Evolutionary conservation across 2,329 filamentous ascomycete genomes (phyloP).

Genomic region (Aspergillus pseudoterreus): DNA sequence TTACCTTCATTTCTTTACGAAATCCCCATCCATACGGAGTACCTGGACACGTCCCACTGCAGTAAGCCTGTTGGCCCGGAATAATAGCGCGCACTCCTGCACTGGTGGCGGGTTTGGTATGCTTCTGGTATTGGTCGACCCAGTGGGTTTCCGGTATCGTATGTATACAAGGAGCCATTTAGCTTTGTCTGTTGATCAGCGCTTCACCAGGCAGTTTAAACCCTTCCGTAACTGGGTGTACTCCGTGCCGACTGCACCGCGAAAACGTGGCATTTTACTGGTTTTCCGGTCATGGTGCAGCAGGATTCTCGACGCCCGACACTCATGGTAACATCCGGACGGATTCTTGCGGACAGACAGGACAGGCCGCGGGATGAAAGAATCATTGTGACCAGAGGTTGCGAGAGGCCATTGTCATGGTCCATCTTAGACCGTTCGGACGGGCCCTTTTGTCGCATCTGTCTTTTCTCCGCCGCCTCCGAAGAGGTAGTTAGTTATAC

Average conservation of each 20-base stretch:
- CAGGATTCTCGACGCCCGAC: conserved; percentile 6
- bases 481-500: too few species aligned
- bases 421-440: too few species aligned
- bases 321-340: conserved; percentile 7
- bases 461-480: too few species aligned
- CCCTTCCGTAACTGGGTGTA: conserved; percentile 2
- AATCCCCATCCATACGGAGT: too few species aligned
- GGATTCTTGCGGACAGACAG: conserved; percentile 12
- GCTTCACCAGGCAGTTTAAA: neutral
- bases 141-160: conserved; percentile 6
- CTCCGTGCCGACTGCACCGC: conserved; percentile 3
- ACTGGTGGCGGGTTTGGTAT: neutral
- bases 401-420: too few species aligned
- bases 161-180: conserved; percentile 1
- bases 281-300: conserved; percentile 6
- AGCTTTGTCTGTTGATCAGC: conserved; percentile 2
- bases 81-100: neutral
- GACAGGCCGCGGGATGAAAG: conserved; percentile 3
- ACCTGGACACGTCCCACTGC: neutral
- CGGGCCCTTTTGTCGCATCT: too few species aligned
- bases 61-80: neutral
- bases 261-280: conserved; percentile 16
- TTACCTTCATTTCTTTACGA: too few species aligned
- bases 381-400: too few species aligned
- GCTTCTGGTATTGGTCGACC: neutral